A percentile compares a stretch with the other conserved stretches of the same genome.
phyloP scores from a whole-genome alignment of 371 early-diverging fungal genomes.

The Smittium mucronatum region DNA sequence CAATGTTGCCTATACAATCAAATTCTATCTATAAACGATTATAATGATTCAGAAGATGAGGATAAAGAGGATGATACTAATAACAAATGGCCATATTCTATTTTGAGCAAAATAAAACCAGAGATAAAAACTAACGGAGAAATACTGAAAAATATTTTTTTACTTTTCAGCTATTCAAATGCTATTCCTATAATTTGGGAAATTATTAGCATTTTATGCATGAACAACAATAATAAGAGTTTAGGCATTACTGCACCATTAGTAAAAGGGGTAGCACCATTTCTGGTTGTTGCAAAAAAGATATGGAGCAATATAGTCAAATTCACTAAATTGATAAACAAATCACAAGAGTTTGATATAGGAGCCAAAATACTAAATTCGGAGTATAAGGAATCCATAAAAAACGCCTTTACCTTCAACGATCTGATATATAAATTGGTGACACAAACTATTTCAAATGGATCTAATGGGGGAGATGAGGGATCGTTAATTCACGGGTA shows the following conservation, averaged over 20 bases:
- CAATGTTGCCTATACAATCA: not conserved
- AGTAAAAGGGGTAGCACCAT: not conserved
- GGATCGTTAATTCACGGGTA: not conserved
- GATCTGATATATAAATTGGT: not conserved
- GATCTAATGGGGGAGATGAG: not conserved
- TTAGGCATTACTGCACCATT: not conserved
- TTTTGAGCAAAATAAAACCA: not conserved
- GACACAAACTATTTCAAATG: not conserved
- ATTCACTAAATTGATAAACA: not conserved
- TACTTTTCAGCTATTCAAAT: not conserved
- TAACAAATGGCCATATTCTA: not conserved
- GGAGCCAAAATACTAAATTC: not conserved
- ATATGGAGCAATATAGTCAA: not conserved
- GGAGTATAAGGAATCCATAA: not conserved
- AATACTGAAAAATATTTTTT: not conserved
- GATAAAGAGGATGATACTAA: not conserved
- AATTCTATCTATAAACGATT: not conserved
- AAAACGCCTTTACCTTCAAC: not conserved
- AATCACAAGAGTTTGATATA: not conserved
- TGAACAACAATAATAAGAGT: not conserved
- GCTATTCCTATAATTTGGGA: not conserved
- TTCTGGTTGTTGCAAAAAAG: not conserved
- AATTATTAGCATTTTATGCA: not conserved
- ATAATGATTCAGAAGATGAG: not conserved
- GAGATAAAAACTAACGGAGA: not conserved